Base-by-base conservation (phyloP, 208 protist species). In the Acanthamoeba healyi region DNA sequence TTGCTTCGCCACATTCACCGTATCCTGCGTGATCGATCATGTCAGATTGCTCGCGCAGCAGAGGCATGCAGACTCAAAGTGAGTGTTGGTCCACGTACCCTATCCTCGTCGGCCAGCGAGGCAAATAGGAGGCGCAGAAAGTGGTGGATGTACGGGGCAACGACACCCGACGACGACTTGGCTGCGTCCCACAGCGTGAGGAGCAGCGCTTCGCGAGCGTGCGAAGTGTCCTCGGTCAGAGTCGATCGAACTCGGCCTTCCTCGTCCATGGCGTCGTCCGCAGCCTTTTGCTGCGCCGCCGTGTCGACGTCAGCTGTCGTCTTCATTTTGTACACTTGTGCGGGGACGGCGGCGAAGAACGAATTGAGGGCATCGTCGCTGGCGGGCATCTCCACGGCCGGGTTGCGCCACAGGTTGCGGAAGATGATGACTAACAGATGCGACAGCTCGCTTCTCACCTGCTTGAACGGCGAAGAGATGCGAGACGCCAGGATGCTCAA, bases 1-100 rank as follows among this genome's bases (percentile, higher is more conserved):
- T 29, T 67, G 82, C 49, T 90, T 90, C 5, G 82, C 82, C 36
- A 84, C 36, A 40, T 84, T 84, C 29, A 84, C 74, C 44, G 74
- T 84, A 40, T 84, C 74, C 74, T n/a, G n/a, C n/a, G n/a, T n/a
- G n/a, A n/a, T n/a, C n/a, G n/a, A n/a, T n/a, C n/a, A n/a, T n/a
- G n/a, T n/a, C n/a, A n/a, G n/a, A n/a, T n/a, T 84, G 44, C 65
- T 74, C 65, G 7, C 32, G 40, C 65, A n/a, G 36, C 29, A 84
- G 15, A 19, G 15, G 14, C 24, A 36, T 32, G 49, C 49, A 54
- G 10, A 15, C 49, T 19, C 49, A n/a, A 54, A 54, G 49, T 84
- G 38, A 26, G 42, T 40, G 44, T 84, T 26, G 26, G 44, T 32
- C 19, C 26, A 84, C 65, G 36, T 84, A 84, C 74, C 15, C 74